A percentile compares a stretch with the other conserved stretches of the same genome.
These are phyloP conservation scores for Sugiyamaella sp. DNA, from an alignment of 1,139 yeast genomes.

Conservation along the genomic window DNA sequence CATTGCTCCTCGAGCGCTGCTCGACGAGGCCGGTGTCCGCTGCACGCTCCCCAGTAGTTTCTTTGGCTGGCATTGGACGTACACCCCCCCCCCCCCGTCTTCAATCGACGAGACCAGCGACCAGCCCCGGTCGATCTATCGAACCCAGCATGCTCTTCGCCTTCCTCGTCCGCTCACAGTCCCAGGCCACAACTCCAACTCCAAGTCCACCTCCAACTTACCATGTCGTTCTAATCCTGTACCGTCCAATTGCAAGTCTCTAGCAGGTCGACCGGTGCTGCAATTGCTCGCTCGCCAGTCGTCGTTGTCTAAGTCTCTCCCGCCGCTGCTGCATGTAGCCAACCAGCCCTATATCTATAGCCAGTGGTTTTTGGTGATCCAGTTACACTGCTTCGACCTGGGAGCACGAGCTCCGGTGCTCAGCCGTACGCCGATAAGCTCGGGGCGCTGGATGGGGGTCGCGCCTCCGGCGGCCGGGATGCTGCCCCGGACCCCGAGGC, in stretches of 20 bases:
- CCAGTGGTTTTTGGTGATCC: background rate
- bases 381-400: background rate
- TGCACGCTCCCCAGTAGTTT: background rate
- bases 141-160: no score
- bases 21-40: background rate
- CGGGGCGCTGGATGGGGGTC: no score
- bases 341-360: background rate
- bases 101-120: no score
- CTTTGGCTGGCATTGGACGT: background rate
- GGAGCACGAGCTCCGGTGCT: background rate
- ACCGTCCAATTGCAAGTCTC: background rate
- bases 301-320: constrained; percentile 11
- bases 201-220: background rate
- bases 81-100: no score
- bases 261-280: background rate
- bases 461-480: no score
- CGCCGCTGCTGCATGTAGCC: background rate
- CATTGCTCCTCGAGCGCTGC: background rate
- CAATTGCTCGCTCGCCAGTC: background rate
- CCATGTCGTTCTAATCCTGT: background rate
- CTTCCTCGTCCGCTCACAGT: no score
- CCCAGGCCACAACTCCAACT: no score
- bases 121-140: no score
- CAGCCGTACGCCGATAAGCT: background rate
- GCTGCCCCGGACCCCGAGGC: no score